phyloP scores from a whole-genome alignment of 2,329 filamentous ascomycete genomes.

The Chaetomiaceae sp. region DNA sequence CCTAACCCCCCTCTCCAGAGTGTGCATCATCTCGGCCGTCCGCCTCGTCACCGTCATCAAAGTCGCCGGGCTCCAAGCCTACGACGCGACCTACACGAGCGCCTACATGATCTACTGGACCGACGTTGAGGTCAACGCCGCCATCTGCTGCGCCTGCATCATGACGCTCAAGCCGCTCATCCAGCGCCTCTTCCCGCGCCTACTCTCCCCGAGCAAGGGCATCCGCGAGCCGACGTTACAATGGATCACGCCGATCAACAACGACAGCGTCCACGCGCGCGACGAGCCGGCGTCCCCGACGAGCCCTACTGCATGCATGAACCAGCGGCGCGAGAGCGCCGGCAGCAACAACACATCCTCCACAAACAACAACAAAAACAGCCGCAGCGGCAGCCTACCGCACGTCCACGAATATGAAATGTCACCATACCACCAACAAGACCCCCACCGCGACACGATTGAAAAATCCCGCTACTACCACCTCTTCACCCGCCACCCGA shows the following conservation, averaged over 20 bases:
- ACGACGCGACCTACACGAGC: conserved; percentile 30
- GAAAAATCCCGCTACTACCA: conserved; percentile 14
- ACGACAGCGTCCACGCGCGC: neutral
- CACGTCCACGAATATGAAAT: neutral
- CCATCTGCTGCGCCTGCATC: conserved; percentile 35
- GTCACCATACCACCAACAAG: neutral
- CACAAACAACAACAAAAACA: neutral
- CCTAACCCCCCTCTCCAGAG: conserved; percentile 25
- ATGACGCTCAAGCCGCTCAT: conserved; percentile 37
- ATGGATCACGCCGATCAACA: conserved; percentile 21
- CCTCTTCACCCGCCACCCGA: neutral
- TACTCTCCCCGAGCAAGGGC: conserved; percentile 15
- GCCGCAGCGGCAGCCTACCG: neutral
- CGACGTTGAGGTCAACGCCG: conserved; percentile 34
- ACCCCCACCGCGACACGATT: neutral
- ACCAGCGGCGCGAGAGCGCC: neutral
- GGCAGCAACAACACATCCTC: neutral
- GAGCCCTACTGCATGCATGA: neutral
- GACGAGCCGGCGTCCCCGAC: neutral
- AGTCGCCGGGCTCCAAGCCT: conserved; percentile 6
- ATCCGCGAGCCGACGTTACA: conserved; percentile 17
- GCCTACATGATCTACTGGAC: conserved; percentile 34
- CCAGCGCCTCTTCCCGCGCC: conserved; percentile 29
- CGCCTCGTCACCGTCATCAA: conserved; percentile 31
- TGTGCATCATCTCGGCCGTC: conserved; percentile 34